These are phyloP conservation scores for Fusarium papillatum DNA, from an alignment of 2,329 filamentous ascomycete genomes.

Conservation along the genomic window DNA sequence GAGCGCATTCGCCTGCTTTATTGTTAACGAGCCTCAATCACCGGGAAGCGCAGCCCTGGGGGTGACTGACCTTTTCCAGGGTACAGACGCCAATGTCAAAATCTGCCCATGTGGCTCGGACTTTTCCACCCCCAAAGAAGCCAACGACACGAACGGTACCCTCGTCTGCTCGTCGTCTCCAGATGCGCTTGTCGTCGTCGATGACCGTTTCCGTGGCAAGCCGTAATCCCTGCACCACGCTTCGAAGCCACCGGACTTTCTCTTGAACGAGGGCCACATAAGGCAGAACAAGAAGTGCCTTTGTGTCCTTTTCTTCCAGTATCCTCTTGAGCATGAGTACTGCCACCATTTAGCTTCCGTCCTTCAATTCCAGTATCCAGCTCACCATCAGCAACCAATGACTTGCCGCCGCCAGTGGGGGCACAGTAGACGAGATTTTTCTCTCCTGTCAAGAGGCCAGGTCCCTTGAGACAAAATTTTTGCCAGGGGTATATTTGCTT, in stretches of 20 bases:
- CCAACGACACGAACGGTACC: constrained; percentile 75
- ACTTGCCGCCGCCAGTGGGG: constrained; percentile 84
- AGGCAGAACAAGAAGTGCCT: constrained; percentile 80
- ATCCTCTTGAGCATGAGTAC: constrained; percentile 81
- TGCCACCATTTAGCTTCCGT: constrained; percentile 41
- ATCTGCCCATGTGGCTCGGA: constrained; percentile 77
- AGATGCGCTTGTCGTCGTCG: constrained; percentile 57
- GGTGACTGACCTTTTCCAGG: constrained; percentile 74
- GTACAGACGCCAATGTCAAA: constrained; percentile 86
- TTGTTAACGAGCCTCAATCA: constrained; percentile 8
- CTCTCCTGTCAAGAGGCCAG: constrained; percentile 74
- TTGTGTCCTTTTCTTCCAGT: constrained; percentile 72
- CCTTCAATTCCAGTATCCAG: background rate
- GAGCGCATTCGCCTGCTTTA: constrained; percentile 76
- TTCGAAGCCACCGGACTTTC: constrained; percentile 81
- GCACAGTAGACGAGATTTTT: constrained; percentile 85
- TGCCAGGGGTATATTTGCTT: constrained; percentile 85
- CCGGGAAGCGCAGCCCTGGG: background rate
- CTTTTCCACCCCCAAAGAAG: constrained; percentile 81
- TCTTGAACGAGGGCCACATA: constrained; percentile 87
- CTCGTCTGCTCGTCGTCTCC: constrained; percentile 68
- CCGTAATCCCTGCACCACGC: constrained; percentile 72
- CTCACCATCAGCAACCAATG: constrained; percentile 74
- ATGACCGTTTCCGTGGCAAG: constrained; percentile 51
- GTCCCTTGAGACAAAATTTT: constrained; percentile 78